phyloP scores from a whole-genome alignment of 306 rosid genomes.

The Malus asiatica region DNA sequence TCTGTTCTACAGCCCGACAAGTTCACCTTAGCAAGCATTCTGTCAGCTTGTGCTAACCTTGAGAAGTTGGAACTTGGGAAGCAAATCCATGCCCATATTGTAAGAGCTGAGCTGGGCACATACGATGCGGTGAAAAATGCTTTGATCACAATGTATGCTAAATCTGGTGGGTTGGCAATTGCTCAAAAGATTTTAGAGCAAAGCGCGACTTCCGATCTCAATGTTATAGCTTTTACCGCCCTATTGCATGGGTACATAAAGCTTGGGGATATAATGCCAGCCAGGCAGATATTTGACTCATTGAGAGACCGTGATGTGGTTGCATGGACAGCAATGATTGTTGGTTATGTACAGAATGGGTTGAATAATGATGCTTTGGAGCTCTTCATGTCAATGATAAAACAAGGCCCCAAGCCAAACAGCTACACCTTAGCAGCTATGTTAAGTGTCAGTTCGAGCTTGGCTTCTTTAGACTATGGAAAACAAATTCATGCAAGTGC shows the following conservation, averaged over 20 bases:
- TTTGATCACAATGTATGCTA: conserved; percentile 74
- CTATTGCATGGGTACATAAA: conserved; percentile 76
- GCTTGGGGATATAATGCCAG: conserved; percentile 64
- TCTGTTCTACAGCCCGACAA: conserved; percentile 56
- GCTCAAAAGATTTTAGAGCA: conserved; percentile 48
- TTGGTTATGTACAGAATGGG: conserved; percentile 69
- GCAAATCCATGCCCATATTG: conserved; percentile 60
- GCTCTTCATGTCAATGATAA: conserved; percentile 62
- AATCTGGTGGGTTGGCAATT: conserved; percentile 52
- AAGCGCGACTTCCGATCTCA: conserved; percentile 38
- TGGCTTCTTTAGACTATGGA: conserved; percentile 71
- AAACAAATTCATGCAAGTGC: conserved; percentile 76
- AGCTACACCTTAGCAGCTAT: conserved; percentile 64
- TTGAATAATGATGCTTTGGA: conserved; percentile 52
- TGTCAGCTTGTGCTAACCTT: conserved; percentile 77
- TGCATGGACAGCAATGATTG: conserved; percentile 93
- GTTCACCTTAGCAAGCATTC: conserved; percentile 63
- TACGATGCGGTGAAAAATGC: conserved; percentile 53
- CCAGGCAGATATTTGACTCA: conserved; percentile 70
- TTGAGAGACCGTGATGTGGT: conserved; percentile 56
- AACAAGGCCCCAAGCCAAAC: conserved; percentile 71
- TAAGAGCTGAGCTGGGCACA: conserved; percentile 36
- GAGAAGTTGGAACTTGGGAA: conserved; percentile 61
- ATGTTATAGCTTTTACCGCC: conserved; percentile 73
- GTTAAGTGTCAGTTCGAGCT: conserved; percentile 59